Base-by-base conservation (phyloP, 2,329 filamentous ascomycete genomes). In the Thielaviopsis populi region DNA sequence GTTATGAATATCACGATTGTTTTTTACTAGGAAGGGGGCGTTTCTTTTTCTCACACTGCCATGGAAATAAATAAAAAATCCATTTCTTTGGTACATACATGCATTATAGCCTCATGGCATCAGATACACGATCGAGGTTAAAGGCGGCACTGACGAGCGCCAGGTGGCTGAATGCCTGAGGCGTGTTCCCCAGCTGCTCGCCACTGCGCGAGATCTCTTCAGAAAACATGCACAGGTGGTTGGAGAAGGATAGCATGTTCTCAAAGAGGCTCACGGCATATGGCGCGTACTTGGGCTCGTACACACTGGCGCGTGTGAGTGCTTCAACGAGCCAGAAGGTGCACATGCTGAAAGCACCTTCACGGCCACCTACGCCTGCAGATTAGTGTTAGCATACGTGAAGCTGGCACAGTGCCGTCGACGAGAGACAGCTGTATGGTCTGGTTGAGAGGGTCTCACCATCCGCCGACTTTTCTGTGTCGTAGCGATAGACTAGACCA, bases 281-380 rank as follows among this genome's bases (percentile, higher is more conserved):
- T 13, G 76, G 72, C 22, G 85, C 75, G 68, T 88, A 87, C 67
- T 81, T 84, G n/a, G 77, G 76, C 68, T 88, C 83, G 71, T 87
- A 86, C 59, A 78, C 75, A 68, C 80, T 75, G 68, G 86, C 86
- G 40, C 87, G 79, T 37, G 86, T 88, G 74, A 91, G 79, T 27
- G 87, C 86, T 73, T 91, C 88, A 13, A 91, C 86, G 0, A 90
- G 81, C 88, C 88, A 91, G 72, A 91, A 91, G 0, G 87, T 91
- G 70, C 87, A 89, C 86, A 91, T 90, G 70, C 81, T 84, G 71
- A 91, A 91, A 22, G 87, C 86, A 24, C 88, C 88, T 73, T 91
- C 87, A 61, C 80, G 78, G 19, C 87, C 87, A 43, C 86, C 86
- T 8, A 91, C 85, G 37, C 86, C 85, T 87, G 37, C 17, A 33